A percentile compares a stretch with the other conserved stretches of the same genome.
Evolutionary conservation across 2,329 filamentous ascomycete genomes (phyloP).

Genomic region (Elsinoe fawcettii): DNA sequence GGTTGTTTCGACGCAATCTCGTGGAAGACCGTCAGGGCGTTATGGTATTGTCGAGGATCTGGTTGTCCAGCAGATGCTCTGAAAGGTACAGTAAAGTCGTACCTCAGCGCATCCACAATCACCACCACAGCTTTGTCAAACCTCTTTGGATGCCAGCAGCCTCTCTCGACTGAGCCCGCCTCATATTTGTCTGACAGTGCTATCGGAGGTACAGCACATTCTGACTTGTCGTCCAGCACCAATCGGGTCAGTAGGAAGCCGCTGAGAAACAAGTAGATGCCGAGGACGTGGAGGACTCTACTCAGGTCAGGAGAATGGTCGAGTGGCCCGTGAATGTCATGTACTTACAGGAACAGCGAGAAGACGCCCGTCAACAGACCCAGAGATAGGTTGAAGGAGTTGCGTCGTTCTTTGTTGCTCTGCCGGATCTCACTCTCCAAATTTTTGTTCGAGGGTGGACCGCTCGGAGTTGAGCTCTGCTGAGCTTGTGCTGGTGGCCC

Average conservation of each 20-base stretch:
- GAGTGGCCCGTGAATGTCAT: background rate
- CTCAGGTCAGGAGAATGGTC: background rate
- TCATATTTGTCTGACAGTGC: slow-evolving; percentile 32
- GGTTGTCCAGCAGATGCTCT: slow-evolving; percentile 30
- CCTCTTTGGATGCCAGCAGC: slow-evolving; percentile 93
- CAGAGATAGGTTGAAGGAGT: slow-evolving; percentile 48
- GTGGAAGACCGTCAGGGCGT: slow-evolving; percentile 79
- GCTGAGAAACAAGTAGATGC: slow-evolving; percentile 86
- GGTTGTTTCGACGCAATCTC: slow-evolving; percentile 69
- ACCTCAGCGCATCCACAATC: slow-evolving; percentile 85
- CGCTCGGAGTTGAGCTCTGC: background rate
- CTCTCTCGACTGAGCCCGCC: slow-evolving; percentile 44
- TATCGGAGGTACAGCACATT: slow-evolving; percentile 68
- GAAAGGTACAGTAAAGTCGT: slow-evolving; percentile 90
- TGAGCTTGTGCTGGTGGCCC: background rate
- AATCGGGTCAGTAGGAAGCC: slow-evolving; percentile 89
- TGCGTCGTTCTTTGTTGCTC: slow-evolving; percentile 34
- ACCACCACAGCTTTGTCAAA: slow-evolving; percentile 89
- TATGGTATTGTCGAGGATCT: slow-evolving; percentile 62
- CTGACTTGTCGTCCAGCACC: slow-evolving; percentile 68
- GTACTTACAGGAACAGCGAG: slow-evolving; percentile 52
- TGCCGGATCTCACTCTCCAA: slow-evolving; percentile 14
- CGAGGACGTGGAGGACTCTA: slow-evolving; percentile 65
- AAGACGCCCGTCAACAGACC: slow-evolving; percentile 56
- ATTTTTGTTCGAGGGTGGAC: slow-evolving; percentile 2